phyloP scores from a whole-genome alignment of 768 basidiomycete species.

The Serendipita sp. region DNA sequence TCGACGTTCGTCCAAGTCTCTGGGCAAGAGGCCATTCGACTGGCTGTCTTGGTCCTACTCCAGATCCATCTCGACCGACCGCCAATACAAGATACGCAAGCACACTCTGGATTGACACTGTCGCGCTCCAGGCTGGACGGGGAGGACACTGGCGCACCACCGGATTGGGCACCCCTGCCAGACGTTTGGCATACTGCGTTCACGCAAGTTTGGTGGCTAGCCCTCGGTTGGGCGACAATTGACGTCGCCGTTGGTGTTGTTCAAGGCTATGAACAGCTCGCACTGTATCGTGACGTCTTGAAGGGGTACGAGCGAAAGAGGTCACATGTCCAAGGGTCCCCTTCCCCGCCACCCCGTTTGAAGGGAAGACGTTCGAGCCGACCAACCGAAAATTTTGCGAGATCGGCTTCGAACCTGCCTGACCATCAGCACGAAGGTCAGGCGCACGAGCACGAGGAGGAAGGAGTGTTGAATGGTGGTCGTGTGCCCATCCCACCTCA shows the following conservation, averaged over 20 bases:
- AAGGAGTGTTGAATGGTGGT: no score
- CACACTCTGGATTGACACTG: neutral
- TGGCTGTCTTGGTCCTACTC: slow-evolving; percentile 37
- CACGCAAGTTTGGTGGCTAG: slow-evolving; percentile 58
- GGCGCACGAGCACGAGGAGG: neutral
- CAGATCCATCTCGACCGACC: slow-evolving; percentile 23
- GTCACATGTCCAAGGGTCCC: slow-evolving; percentile 2
- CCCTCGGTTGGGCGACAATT: slow-evolving; percentile 56
- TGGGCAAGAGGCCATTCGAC: slow-evolving; percentile 37
- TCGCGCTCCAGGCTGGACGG: neutral
- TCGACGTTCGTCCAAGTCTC: slow-evolving; percentile 33
- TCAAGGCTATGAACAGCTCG: slow-evolving; percentile 56
- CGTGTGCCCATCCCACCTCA: no score
- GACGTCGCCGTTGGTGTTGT: slow-evolving; percentile 48
- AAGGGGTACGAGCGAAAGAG: slow-evolving; percentile 29
- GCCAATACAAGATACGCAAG: neutral
- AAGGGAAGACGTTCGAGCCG: neutral
- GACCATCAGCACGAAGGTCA: neutral
- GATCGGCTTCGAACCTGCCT: neutral
- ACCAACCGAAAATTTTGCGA: neutral
- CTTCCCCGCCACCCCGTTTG: neutral
- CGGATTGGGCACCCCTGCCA: slow-evolving; percentile 29
- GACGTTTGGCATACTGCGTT: slow-evolving; percentile 41
- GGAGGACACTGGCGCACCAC: slow-evolving; percentile 5
- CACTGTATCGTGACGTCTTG: slow-evolving; percentile 53